Evolutionary conservation across 345 rosid genomes (phyloP).

Genomic region (Arabidopsis arenosa): DNA sequence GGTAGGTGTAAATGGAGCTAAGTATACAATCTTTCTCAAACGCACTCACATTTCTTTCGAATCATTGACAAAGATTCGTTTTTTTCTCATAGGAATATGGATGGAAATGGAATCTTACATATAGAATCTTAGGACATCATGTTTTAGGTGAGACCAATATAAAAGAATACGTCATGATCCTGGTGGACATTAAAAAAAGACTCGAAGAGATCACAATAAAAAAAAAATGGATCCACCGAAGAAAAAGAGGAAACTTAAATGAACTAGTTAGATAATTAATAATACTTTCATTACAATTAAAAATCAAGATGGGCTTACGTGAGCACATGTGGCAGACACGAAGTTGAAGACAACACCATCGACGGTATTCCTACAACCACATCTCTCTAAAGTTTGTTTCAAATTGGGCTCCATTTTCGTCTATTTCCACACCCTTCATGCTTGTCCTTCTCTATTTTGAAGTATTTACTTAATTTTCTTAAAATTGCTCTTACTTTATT

Average conservation of each 20-base stretch:
- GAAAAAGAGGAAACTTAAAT: neutral
- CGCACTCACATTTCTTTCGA: constrained; percentile 40
- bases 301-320: constrained; percentile 39
- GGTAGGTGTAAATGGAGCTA: constrained; percentile 35
- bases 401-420: constrained; percentile 37
- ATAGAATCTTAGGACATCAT: constrained; percentile 47
- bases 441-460: constrained; percentile 16
- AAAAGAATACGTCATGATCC: constrained; percentile 42
- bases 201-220: constrained; percentile 37
- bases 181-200: constrained; percentile 36
- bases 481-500: neutral
- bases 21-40: constrained; percentile 26
- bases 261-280: constrained; percentile 21
- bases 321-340: constrained; percentile 51
- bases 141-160: constrained; percentile 51
- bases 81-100: constrained; percentile 17
- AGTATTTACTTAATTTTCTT: constrained; percentile 17
- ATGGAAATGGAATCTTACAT: constrained; percentile 50
- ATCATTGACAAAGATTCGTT: constrained; percentile 39
- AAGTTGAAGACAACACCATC: constrained; percentile 46
- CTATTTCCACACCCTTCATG: constrained; percentile 31
- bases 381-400: constrained; percentile 39
- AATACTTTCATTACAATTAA: neutral
- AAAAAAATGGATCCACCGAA: constrained; percentile 37
- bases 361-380: constrained; percentile 39